These are phyloP conservation scores for Boletus rubescentipes DNA, from an alignment of 768 basidiomycete genomes.

Conservation along the genomic window DNA sequence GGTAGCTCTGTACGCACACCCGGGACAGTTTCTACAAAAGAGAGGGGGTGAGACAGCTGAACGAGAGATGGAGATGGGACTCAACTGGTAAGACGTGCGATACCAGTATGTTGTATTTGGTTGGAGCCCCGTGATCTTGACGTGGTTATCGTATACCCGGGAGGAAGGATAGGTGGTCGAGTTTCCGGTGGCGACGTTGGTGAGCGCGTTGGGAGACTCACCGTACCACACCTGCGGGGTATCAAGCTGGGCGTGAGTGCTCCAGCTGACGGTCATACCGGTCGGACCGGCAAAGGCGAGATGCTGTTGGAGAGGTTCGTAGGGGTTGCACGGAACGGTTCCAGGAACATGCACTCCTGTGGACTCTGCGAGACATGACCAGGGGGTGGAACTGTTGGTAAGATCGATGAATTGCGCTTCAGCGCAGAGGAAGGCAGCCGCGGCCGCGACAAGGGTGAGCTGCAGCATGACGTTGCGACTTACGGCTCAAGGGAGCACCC, in stretches of 20 bases:
- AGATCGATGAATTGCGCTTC: constrained; percentile 21
- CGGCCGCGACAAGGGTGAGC: constrained; percentile 4
- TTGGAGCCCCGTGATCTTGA: constrained; percentile 25
- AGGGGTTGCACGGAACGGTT: constrained; percentile 27
- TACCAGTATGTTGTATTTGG: constrained; percentile 29
- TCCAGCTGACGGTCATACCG: constrained; percentile 31
- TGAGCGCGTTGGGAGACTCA: constrained; percentile 16
- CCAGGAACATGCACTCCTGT: constrained; percentile 30
- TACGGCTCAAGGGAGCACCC: neutral
- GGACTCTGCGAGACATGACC: constrained; percentile 27
- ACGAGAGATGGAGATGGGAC: neutral
- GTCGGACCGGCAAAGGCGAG: constrained; percentile 25
- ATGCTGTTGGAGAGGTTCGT: constrained; percentile 28
- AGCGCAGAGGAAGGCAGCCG: constrained; percentile 8
- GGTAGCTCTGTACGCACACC: constrained; percentile 24
- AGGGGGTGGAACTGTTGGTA: constrained; percentile 6
- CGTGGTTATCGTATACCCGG: constrained; percentile 30
- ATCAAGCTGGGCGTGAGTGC: constrained; percentile 19
- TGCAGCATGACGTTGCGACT: constrained; percentile 2
- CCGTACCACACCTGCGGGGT: constrained; percentile 28
- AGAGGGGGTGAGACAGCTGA: neutral
- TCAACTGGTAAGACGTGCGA: constrained; percentile 26
- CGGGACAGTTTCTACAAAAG: constrained; percentile 22
- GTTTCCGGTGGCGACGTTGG: constrained; percentile 17
- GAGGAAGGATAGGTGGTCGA: constrained; percentile 26